Percentiles rank a stretch among this genome's conserved stretches.
Conservation (phyloP, 148 eudicot species). For the Dysphania ambrosioides region DNA sequence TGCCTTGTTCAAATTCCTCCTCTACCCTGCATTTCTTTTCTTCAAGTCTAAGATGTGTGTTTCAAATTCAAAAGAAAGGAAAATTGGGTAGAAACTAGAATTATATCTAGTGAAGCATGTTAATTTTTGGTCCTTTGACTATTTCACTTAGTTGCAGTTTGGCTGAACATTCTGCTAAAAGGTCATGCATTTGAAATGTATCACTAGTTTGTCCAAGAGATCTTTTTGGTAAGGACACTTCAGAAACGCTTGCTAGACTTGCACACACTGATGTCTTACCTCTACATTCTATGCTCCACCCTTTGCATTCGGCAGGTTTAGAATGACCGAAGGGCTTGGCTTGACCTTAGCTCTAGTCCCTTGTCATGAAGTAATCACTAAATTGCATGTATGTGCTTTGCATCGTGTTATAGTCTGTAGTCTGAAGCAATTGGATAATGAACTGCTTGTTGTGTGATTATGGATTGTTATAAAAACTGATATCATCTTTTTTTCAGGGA, state of each 20-base stretch:
- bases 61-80: not conserved
- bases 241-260: not conserved
- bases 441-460: not conserved
- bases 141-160: no score
- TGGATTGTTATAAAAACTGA: slow-evolving; percentile 1
- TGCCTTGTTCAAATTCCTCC: not conserved
- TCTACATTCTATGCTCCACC: not conserved
- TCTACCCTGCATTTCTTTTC: not conserved
- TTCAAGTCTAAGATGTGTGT: not conserved
- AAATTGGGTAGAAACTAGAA: not conserved
- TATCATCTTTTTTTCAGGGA: slow-evolving; percentile 51
- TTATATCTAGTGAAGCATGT: not conserved
- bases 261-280: not conserved
- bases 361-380: not conserved
- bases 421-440: not conserved
- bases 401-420: not conserved
- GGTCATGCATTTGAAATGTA: not conserved
- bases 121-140: not conserved
- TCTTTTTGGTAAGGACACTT: not conserved
- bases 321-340: not conserved
- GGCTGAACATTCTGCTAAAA: not conserved
- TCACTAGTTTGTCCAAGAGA: not conserved
- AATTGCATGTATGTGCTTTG: not conserved
- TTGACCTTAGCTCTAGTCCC: not conserved
- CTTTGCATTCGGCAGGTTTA: not conserved